Evolutionary conservation across 805 yeast species (phyloP).

Genomic region (Schwanniomyces yamadae): DNA sequence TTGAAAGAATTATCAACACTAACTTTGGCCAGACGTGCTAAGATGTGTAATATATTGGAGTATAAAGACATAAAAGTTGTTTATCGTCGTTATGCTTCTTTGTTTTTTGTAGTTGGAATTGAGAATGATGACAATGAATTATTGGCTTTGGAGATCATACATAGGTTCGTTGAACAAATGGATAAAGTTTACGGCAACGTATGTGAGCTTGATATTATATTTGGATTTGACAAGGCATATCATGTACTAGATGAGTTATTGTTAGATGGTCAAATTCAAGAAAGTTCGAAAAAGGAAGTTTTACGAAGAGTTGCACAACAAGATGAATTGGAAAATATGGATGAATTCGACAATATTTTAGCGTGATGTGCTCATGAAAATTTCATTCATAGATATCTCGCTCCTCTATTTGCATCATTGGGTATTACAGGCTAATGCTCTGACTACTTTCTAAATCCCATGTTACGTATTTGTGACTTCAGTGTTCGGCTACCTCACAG

Average conservation of each 20-base stretch:
- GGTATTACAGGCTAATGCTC: conserved; percentile 2
- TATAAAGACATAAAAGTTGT: conserved; percentile 82
- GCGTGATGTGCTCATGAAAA: conserved; percentile 15
- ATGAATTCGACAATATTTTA: conserved; percentile 49
- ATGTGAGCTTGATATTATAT: conserved; percentile 93
- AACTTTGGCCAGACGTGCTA: conserved; percentile 80
- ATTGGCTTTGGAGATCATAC: conserved; percentile 80
- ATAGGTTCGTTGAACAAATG: conserved; percentile 94
- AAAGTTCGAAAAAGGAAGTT: conserved; percentile 77
- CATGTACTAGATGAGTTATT: conserved; percentile 86
- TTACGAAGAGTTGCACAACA: conserved; percentile 75
- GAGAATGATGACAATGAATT: conserved; percentile 85
- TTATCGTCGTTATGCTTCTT: conserved; percentile 89
- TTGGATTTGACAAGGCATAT: conserved; percentile 93
- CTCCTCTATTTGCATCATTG: no score
- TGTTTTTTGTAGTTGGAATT: conserved; percentile 86
- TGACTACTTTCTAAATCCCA: neutral
- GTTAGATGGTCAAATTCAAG: conserved; percentile 85
- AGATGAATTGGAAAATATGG: conserved; percentile 82
- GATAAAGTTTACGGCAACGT: conserved; percentile 94
- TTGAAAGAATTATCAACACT: conserved; percentile 83
- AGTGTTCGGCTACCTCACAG: no score
- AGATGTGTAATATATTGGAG: conserved; percentile 94
- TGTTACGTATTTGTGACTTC: no score
- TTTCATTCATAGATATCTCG: no score